A percentile compares a stretch with the other conserved stretches of the same genome.
phyloP scores from a whole-genome alignment of 768 basidiomycete species.

The Kondoa subrosea region DNA sequence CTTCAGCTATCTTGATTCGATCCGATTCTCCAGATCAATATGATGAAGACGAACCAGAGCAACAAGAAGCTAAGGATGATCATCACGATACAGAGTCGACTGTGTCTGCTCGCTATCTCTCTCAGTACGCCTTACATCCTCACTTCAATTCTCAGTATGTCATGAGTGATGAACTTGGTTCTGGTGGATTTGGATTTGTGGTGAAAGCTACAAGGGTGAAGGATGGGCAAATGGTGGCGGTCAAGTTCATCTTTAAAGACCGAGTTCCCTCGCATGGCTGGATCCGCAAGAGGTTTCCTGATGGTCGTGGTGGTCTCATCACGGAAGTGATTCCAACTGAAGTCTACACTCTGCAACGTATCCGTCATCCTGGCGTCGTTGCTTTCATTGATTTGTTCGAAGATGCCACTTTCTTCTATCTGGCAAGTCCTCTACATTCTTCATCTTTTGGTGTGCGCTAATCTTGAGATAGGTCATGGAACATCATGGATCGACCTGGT shows the following conservation, averaged over 20 bases:
- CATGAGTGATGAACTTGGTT: constrained; percentile 43
- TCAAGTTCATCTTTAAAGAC: constrained; percentile 83
- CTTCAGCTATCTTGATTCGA: background rate
- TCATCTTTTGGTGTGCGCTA: background rate
- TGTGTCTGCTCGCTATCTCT: constrained; percentile 6
- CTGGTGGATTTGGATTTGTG: constrained; percentile 88
- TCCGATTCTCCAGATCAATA: background rate
- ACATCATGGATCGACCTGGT: constrained; percentile 82
- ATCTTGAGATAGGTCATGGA: constrained; percentile 36
- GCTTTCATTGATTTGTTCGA: constrained; percentile 69
- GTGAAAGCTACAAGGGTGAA: constrained; percentile 58
- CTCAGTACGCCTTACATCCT: constrained; percentile 21
- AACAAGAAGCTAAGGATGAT: background rate
- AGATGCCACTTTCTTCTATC: constrained; percentile 66
- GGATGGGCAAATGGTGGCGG: constrained; percentile 56
- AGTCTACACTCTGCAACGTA: constrained; percentile 53
- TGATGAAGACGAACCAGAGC: background rate
- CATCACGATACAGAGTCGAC: background rate
- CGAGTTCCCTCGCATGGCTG: constrained; percentile 30
- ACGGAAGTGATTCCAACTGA: constrained; percentile 50
- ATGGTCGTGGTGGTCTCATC: constrained; percentile 15
- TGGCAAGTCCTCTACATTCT: constrained; percentile 41
- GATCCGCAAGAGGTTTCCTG: constrained; percentile 13
- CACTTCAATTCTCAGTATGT: constrained; percentile 30
- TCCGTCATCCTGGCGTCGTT: constrained; percentile 63